Base-by-base conservation (phyloP, 2,329 filamentous ascomycete genomes). In the Diaporthe destruens region DNA sequence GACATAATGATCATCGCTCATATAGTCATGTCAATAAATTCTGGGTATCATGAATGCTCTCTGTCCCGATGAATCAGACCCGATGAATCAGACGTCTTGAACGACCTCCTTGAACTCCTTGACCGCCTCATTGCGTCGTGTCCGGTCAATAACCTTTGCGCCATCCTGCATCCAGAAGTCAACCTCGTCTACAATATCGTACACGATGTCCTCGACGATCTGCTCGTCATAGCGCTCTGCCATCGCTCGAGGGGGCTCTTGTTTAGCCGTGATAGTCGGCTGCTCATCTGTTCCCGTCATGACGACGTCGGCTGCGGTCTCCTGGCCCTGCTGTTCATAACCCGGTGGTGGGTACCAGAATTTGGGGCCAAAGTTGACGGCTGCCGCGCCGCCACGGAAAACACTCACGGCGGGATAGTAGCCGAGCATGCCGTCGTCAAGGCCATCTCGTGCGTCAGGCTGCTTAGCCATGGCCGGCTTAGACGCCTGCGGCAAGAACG, bases 341-440 rank as follows among this genome's bases (percentile, higher is more conserved):
- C 87, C 89, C 3, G 90, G 87, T 0, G 95, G 95, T 20, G 95
- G 94, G 79, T 87, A 93, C 95, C 95, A 98, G 85, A 98, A 98
- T 42, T 96, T 88, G 0, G 94, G 95, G 0, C 96, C 96, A 80
- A 99, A 98, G 82, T 98, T 98, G 77, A 96, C 92, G 81, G 98
- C 94, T 20, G 93, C 95, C 1, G 95, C 93, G 32, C 96, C 96
- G 68, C 95, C 96, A 56, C 93, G 91, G 83, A 98, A 98, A 29
- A 96, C 93, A 77, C 95, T 96, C 25, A 99, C 91, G 29, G 95
- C 94, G 1, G 96, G 96, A 79, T 97, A 98, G 83, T 99, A 99
- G 14, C 96, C 97, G 1, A 98, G 89, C 87, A 96, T 93, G 47
- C 96, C 96, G 79, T 99, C 96, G 79, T 99, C 96, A 74, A 97